Conservation (phyloP, 2,329 filamentous ascomycete species). For the Phaeoacremonium minimum region DNA sequence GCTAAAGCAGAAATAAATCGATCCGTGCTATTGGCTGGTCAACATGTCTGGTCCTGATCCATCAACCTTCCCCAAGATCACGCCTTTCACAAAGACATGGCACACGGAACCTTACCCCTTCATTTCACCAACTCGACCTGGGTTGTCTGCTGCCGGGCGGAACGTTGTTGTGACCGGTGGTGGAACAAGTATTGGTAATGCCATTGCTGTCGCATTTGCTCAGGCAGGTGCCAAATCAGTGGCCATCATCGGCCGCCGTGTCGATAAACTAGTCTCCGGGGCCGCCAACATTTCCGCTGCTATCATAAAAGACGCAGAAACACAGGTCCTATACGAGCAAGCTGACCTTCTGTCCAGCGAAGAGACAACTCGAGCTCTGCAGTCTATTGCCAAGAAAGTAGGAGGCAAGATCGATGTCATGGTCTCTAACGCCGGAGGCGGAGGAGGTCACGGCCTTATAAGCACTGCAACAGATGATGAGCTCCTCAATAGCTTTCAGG, state of each 20-base stretch:
- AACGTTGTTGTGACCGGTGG: constrained; percentile 65
- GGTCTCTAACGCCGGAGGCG: constrained; percentile 10
- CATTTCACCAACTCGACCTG: constrained; percentile 28
- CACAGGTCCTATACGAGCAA: constrained; percentile 4
- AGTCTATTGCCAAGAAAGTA: constrained; percentile 1
- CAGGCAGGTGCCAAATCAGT: constrained; percentile 26
- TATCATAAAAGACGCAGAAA: background rate
- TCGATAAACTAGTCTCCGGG: constrained; percentile 11
- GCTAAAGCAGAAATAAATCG: too few species aligned
- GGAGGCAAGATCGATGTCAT: constrained; percentile 12
- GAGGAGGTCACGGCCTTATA: background rate
- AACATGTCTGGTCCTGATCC: too few species aligned
- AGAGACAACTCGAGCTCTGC: constrained; percentile 5
- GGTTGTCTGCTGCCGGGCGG: constrained; percentile 33
- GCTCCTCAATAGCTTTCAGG: too few species aligned
- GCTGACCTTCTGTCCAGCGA: constrained; percentile 7
- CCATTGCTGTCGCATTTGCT: constrained; percentile 54
- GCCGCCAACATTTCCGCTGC: constrained; percentile 3
- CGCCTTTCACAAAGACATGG: constrained; percentile 18
- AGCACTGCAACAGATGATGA: constrained; percentile 18
- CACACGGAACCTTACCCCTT: constrained; percentile 28
- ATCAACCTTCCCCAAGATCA: background rate
- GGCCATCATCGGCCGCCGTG: constrained; percentile 23
- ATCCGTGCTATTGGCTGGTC: too few species aligned
- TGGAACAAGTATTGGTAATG: constrained; percentile 61